Base-by-base conservation (phyloP, 352 stramenopile species). In the Globisporangium canariense region DNA sequence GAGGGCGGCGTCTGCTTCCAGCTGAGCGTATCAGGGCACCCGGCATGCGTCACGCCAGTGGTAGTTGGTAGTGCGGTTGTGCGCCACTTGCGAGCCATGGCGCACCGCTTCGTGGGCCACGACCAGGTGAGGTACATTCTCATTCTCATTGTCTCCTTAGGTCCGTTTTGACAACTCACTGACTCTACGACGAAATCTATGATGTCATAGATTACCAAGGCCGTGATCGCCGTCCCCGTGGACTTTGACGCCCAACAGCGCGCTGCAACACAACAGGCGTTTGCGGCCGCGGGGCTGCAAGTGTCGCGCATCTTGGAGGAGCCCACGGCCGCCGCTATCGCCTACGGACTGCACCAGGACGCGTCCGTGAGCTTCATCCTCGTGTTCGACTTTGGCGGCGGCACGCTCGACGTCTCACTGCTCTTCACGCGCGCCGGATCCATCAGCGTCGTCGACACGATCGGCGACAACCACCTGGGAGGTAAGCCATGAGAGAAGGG, bases 361-460 rank as follows among this genome's bases (percentile, higher is more conserved):
- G 69, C 75, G 20, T 71, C 81, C 25, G 93, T 98, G 68, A 94
- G 89, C 49, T 98, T 92, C 86, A 91, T 99, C 9, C 89, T 98
- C 45, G 98, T 99, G 30, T 98, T 99, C 67, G 97, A 99, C 73
- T 96, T 99, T 69, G 97, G 97, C 55, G 97, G 97, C 47, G 97
- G 97, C 30, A 99, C 97, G 9, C 96, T 99, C 58, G 97, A 99
- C 71, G 95, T 99, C 25, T 98, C 91, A 60, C 70, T 99, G 30
- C 66, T 99, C 36, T 99, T 67, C 84, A 98, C 67, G 97, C 99
- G 28, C 88, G 98, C 66, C 91, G 78, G 32, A 87, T 90, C 65
- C 75, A 84, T 62, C 74, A 96, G 95, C 66, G 96, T 99, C 40
- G 92, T 98, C 59, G 95, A 97, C 56, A 99, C 96, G 16, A 58